These are phyloP conservation scores for Ambrosia trifida DNA, from an alignment of 129 eudicot species.

Conservation along the genomic window DNA sequence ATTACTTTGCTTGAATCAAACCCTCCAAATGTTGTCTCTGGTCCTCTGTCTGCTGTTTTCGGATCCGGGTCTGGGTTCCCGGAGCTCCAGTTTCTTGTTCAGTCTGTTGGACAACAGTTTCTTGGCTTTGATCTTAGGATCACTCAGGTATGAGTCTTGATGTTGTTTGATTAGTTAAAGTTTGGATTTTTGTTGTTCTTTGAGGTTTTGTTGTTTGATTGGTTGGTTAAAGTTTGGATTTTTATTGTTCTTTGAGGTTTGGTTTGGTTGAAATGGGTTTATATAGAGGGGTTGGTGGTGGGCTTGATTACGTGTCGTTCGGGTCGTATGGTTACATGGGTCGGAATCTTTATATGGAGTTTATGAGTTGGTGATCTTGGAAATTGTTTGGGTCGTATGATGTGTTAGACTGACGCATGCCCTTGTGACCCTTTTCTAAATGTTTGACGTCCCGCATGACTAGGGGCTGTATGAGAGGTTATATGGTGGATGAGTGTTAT, in stretches of 20 bases:
- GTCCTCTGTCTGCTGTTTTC: constrained; percentile 48
- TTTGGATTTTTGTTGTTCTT: neutral
- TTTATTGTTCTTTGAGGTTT: neutral
- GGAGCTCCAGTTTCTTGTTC: constrained; percentile 45
- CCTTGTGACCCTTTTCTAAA: too few relatives aligned
- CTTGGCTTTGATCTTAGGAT: constrained; percentile 45
- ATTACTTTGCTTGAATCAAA: constrained; percentile 50
- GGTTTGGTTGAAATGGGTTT: neutral
- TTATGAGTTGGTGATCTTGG: too few relatives aligned
- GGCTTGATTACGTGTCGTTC: too few relatives aligned
- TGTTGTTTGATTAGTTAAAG: neutral
- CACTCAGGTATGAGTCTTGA: constrained; percentile 36
- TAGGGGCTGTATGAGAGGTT: too few relatives aligned
- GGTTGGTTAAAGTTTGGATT: neutral
- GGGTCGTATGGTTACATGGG: too few relatives aligned
- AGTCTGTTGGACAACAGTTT: constrained; percentile 34
- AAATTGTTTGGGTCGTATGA: too few relatives aligned
- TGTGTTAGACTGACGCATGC: too few relatives aligned
- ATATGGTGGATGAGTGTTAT: too few relatives aligned
- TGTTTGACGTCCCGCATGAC: too few relatives aligned
- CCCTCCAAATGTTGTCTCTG: constrained; percentile 29
- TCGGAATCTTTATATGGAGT: too few relatives aligned
- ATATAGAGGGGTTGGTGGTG: too few relatives aligned
- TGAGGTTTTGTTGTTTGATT: too few relatives aligned
- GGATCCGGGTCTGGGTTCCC: constrained; percentile 42